Conservation (phyloP, 768 basidiomycete genomes). For the Dictyophora rubrovolvata region DNA sequence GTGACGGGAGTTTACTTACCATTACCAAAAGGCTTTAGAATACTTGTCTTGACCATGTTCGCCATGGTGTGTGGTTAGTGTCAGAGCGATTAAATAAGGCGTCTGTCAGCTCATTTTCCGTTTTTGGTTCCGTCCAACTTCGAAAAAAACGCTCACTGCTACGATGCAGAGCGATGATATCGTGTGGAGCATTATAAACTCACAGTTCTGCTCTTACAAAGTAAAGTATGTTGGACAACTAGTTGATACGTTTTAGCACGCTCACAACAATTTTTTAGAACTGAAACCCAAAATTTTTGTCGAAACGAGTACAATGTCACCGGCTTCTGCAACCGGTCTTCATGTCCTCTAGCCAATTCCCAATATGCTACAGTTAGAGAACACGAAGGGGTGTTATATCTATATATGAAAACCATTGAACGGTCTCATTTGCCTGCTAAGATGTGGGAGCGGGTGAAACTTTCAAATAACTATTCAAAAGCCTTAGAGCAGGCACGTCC, state of each 20-base stretch:
- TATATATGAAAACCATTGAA: constrained; percentile 97
- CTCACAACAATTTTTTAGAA: constrained; percentile 36
- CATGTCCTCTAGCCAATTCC: constrained; percentile 96
- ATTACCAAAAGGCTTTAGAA: no score
- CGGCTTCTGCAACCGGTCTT: constrained; percentile 88
- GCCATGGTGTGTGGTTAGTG: neutral
- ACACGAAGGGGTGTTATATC: constrained; percentile 82
- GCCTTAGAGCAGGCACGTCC: constrained; percentile 81
- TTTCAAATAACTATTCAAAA: constrained; percentile 90
- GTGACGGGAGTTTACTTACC: neutral
- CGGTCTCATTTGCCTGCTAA: constrained; percentile 90
- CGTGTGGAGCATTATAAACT: constrained; percentile 93
- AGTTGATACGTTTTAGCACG: neutral
- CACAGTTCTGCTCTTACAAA: constrained; percentile 98
- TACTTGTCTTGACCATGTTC: neutral
- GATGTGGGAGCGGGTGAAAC: constrained; percentile 95
- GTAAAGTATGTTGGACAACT: constrained; percentile 66
- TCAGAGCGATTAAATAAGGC: neutral
- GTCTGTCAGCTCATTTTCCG: neutral
- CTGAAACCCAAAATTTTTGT: constrained; percentile 94
- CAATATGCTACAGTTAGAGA: constrained; percentile 97
- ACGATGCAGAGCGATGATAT: constrained; percentile 92
- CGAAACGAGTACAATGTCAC: constrained; percentile 98
- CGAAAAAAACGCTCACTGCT: neutral
- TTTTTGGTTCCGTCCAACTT: neutral